Evolutionary conservation across 441 rosid genomes (phyloP).

Genomic region (Brassica balearica): DNA sequence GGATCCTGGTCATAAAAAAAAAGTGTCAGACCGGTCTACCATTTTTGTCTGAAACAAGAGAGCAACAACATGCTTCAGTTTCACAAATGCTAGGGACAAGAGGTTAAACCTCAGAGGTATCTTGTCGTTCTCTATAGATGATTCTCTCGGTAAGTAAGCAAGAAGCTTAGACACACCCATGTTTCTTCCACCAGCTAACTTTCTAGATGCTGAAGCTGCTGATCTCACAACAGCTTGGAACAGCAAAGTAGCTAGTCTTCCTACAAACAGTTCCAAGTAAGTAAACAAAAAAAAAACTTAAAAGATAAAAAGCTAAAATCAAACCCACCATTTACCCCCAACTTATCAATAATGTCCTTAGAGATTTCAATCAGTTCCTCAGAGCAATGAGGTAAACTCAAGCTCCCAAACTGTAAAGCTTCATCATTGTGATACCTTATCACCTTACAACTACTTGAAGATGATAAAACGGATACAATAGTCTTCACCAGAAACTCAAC

Average conservation of each 20-base stretch:
- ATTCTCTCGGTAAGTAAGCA: conserved; percentile 52
- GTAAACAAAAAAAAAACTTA: neutral
- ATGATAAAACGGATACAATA: conserved; percentile 56
- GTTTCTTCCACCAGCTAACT: conserved; percentile 19
- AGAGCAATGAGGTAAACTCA: conserved; percentile 47
- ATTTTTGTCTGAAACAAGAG: conserved; percentile 33
- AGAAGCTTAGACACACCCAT: conserved; percentile 47
- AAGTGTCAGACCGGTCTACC: conserved; percentile 43
- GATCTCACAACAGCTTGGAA: conserved; percentile 57
- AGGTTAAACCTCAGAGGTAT: conserved; percentile 64
- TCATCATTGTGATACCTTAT: conserved; percentile 52
- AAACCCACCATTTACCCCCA: conserved; percentile 58
- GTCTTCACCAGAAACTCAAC: conserved; percentile 62
- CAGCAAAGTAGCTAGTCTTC: conserved; percentile 46
- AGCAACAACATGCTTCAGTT: conserved; percentile 36
- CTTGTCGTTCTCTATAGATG: conserved; percentile 45
- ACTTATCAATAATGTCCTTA: conserved; percentile 48
- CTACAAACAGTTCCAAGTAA: conserved; percentile 44
- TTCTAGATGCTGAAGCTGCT: conserved; percentile 52
- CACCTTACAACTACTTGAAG: conserved; percentile 57
- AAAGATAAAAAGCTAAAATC: neutral
- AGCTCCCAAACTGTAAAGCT: conserved; percentile 62
- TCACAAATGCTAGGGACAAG: neutral
- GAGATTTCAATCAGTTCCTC: conserved; percentile 57
- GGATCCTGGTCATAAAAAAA: conserved; percentile 58